Percentiles rank a stretch among this genome's conserved stretches.
phyloP scores from a whole-genome alignment of 495 filamentous ascomycete species.

The Aspergillus steynii region DNA sequence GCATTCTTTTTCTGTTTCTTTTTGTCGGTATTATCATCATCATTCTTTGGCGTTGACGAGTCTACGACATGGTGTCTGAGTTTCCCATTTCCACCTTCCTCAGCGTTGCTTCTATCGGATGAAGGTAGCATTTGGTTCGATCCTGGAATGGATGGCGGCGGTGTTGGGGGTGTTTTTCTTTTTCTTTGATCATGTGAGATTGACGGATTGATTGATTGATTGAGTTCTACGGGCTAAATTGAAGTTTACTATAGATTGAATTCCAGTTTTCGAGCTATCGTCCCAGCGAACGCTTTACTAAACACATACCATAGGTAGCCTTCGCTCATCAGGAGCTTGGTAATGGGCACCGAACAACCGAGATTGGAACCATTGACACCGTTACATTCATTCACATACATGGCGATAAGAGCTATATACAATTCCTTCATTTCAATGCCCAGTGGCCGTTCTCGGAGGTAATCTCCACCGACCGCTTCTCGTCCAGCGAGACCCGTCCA shows the following conservation, averaged over 20 bases:
- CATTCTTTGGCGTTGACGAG: slow-evolving; percentile 15
- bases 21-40: neutral
- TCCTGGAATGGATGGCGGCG: slow-evolving; percentile 2
- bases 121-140: neutral
- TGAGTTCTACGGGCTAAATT: neutral
- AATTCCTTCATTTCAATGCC: slow-evolving; percentile 56
- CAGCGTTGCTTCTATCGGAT: slow-evolving; percentile 1
- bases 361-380: too few species aligned
- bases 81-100: neutral
- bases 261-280: neutral
- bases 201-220: neutral
- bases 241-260: neutral
- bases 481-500: slow-evolving; percentile 77
- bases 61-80: neutral
- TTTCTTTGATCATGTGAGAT: neutral
- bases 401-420: neutral
- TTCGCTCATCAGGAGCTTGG: too few species aligned
- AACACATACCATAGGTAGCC: too few species aligned
- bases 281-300: too few species aligned
- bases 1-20: neutral
- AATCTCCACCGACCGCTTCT: slow-evolving; percentile 75
- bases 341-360: too few species aligned
- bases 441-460: slow-evolving; percentile 61
- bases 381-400: neutral
- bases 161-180: slow-evolving; percentile 1